A percentile compares a stretch with the other conserved stretches of the same genome.
phyloP scores from a whole-genome alignment of 2,329 filamentous ascomycete genomes.

The Penicillium sumatraense region DNA sequence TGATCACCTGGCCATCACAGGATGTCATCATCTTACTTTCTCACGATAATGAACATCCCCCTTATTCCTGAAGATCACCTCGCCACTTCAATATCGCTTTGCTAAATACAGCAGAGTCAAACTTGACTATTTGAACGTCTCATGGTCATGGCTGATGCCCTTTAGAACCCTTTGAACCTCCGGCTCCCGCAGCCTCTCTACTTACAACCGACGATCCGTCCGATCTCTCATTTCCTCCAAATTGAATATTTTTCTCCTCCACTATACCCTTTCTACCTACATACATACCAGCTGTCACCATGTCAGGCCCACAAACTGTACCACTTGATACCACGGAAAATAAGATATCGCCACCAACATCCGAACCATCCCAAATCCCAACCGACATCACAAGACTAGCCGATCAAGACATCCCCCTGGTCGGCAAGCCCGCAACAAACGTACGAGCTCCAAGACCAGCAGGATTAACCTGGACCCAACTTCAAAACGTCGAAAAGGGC shows the following conservation, averaged over 20 bases:
- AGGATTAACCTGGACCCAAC: conserved; percentile 19
- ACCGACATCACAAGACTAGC: not conserved
- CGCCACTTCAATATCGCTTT: not conserved
- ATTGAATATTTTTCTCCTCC: not conserved
- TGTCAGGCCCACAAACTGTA: conserved; percentile 10
- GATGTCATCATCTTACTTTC: conserved; percentile 25
- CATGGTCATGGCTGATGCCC: conserved; percentile 21
- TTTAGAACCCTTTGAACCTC: conserved; percentile 13
- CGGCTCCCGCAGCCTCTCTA: conserved; percentile 14
- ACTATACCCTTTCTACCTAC: too few relatives aligned
- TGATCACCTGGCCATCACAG: conserved; percentile 25
- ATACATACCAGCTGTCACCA: conserved; percentile 6
- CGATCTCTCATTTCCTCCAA: too few relatives aligned
- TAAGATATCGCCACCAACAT: not conserved
- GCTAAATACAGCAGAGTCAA: not conserved
- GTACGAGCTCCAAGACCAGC: conserved; percentile 24
- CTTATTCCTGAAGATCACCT: conserved; percentile 2
- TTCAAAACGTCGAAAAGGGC: conserved; percentile 10
- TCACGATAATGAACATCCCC: conserved; percentile 12
- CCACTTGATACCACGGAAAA: conserved; percentile 3
- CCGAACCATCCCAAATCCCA: conserved; percentile 2
- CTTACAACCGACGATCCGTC: not conserved
- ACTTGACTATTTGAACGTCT: conserved; percentile 2
- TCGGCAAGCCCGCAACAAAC: conserved; percentile 7
- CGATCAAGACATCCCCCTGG: conserved; percentile 12